These are phyloP conservation scores for Erodium moschatum DNA, from an alignment of 441 rosid species.

Conservation along the genomic window DNA sequence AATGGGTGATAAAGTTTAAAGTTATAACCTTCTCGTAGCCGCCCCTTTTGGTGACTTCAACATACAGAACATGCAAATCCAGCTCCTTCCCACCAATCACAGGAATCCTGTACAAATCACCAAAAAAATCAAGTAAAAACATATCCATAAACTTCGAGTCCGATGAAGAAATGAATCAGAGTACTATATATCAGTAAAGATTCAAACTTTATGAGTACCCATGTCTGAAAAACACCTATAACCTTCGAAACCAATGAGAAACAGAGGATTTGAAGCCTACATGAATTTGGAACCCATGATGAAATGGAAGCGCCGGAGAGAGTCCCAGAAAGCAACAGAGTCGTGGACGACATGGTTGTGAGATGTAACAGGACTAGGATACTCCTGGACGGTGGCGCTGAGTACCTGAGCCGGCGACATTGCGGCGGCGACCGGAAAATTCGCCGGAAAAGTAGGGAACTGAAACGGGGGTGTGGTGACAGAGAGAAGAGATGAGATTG, in stretches of 20 bases:
- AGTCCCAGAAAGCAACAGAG: neutral
- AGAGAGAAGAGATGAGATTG: neutral
- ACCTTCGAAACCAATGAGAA: neutral
- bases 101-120: slow-evolving; percentile 56
- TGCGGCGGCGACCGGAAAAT: neutral
- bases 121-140: neutral
- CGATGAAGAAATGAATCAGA: too few species aligned
- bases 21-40: slow-evolving; percentile 74
- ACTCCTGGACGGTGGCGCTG: neutral
- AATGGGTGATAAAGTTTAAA: neutral
- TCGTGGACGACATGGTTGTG: neutral
- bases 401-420: neutral
- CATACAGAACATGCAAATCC: slow-evolving; percentile 85
- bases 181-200: neutral
- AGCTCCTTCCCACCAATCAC: slow-evolving; percentile 97
- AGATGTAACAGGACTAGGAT: neutral
- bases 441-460: neutral
- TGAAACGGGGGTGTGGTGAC: neutral
- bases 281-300: slow-evolving; percentile 68
- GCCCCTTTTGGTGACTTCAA: slow-evolving; percentile 74
- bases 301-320: neutral
- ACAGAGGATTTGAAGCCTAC: slow-evolving; percentile 29
- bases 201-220: neutral
- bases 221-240: neutral
- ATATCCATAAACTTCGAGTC: too few species aligned